phyloP scores from a whole-genome alignment of 306 rosid species.

The Glycine soja region DNA sequence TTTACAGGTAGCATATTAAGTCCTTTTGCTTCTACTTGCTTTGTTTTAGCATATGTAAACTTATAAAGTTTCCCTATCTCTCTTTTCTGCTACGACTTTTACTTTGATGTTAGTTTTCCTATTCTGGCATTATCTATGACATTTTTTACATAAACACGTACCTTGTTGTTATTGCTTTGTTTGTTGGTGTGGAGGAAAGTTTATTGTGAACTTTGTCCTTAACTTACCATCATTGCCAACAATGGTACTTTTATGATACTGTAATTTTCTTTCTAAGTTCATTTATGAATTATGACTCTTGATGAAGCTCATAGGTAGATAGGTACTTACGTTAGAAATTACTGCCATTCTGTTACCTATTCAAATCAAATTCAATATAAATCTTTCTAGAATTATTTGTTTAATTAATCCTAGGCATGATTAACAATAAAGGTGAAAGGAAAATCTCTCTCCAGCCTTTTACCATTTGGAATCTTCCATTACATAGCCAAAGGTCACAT shows the following conservation, averaged over 20 bases:
- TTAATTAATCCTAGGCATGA: conserved; percentile 1
- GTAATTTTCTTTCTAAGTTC: neutral
- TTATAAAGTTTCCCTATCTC: neutral
- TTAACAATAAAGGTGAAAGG: conserved; percentile 29
- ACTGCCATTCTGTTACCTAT: conserved; percentile 11
- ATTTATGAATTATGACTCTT: neutral
- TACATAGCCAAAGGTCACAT: conserved; percentile 29
- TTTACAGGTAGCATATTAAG: conserved; percentile 66
- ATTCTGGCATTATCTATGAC: conserved; percentile 7
- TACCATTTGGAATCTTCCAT: conserved; percentile 20
- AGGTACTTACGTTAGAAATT: conserved; percentile 4
- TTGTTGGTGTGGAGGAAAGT: conserved; percentile 14
- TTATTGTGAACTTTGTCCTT: conserved; percentile 8
- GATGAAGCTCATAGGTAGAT: conserved; percentile 19
- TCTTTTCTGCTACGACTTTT: neutral
- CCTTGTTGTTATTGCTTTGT: conserved; percentile 17
- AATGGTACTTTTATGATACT: conserved; percentile 9
- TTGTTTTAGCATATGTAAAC: conserved; percentile 30
- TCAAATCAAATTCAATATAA: conserved; percentile 4
- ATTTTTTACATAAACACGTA: neutral
- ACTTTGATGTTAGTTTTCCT: conserved; percentile 8
- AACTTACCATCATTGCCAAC: conserved; percentile 17
- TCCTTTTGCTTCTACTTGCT: conserved; percentile 38
- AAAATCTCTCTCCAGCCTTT: conserved; percentile 4
- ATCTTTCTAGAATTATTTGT: conserved; percentile 26